Evolutionary conservation across 805 yeast species (phyloP), one percentile per base, ranked within the genome.

Genomic region (Metschnikowia santaceciliae): DNA sequence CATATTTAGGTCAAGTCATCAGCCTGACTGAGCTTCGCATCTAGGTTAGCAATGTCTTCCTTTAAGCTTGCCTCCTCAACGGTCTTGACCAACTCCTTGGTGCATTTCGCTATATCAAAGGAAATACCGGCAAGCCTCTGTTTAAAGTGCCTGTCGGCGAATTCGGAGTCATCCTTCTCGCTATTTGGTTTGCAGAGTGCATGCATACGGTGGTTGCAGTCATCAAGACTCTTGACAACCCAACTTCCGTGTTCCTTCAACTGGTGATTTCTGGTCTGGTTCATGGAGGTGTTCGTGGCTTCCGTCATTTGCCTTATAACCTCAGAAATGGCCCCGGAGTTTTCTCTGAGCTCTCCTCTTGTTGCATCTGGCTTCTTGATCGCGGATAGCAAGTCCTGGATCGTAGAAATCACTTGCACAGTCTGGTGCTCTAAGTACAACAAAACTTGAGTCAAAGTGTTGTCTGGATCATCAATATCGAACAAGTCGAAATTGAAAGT

Each of bases 111-210:
- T 70, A 92, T 88, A 66, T 92, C 98, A 71, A 90, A 92, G 30
- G 96, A 92, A 58, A 91, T 86, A 2, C 97, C 97, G 0, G 98
- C 98, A 57, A 92, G 80, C 62, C 97, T 81, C 69, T 92, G 97
- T 69, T 89, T 89, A 72, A 90, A 86, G 60, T 87, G 87, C 66
- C 88, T 86, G 64, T 90, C 96, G 2, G 97, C 97, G 63, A 79
- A 83, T 48, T 84, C 88, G 34, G 62, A 70, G 56, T 83, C 87
- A 38, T 69, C 61, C 57, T 69, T 68, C 32, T 69, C 74, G 6
- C 60, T 39, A 38, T 71, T 74, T 13, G 75, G 72, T 54, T 67
- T 69, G 63, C 91, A 85, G 54, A 92, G 76, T 30, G 78, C 76
- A 43, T 80, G 81, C 95, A 92, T 88, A 63, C 98, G 80, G 58